phyloP scores from a whole-genome alignment of 2,329 filamentous ascomycete genomes.

The Colletotrichum eremochloae region DNA sequence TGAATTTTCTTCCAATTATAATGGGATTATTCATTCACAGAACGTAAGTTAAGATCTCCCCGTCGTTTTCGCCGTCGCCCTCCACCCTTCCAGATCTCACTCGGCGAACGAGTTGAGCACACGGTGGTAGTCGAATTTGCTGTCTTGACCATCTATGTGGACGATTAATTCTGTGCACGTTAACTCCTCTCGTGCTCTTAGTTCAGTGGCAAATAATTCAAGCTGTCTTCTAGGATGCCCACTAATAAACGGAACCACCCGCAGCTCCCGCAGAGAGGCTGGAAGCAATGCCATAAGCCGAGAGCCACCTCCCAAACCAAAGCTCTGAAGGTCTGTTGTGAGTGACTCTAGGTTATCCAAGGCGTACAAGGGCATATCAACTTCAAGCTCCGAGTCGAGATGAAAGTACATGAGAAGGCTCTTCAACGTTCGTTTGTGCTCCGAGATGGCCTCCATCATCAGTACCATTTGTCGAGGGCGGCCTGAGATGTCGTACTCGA shows the following conservation, averaged over 20 bases:
- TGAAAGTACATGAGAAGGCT: slow-evolving; percentile 16
- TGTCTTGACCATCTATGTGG: background rate
- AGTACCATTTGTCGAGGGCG: background rate
- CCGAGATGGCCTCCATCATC: slow-evolving; percentile 4
- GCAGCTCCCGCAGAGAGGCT: slow-evolving; percentile 3
- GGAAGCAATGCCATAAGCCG: slow-evolving; percentile 12
- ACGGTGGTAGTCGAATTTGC: background rate
- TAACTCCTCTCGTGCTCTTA: background rate
- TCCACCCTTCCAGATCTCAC: background rate
- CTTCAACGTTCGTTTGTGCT: slow-evolving; percentile 18
- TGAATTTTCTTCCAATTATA: accelerated
- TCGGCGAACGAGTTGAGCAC: background rate
- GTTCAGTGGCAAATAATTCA: background rate
- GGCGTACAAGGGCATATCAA: slow-evolving; percentile 9
- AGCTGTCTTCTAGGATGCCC: background rate
- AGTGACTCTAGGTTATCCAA: slow-evolving; percentile 25
- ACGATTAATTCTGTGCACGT: background rate
- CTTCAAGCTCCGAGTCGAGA: background rate
- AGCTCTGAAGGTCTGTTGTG: slow-evolving; percentile 24
- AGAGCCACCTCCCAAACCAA: slow-evolving; percentile 9
- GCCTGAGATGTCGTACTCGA: slow-evolving; percentile 3
- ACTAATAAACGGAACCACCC: background rate
- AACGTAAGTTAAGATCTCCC: background rate
- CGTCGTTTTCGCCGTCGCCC: background rate
- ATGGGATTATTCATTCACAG: too few species aligned